Percentiles rank a stretch among this genome's conserved stretches.
phyloP scores from a whole-genome alignment of 306 rosid genomes.

The Urtica urens region DNA sequence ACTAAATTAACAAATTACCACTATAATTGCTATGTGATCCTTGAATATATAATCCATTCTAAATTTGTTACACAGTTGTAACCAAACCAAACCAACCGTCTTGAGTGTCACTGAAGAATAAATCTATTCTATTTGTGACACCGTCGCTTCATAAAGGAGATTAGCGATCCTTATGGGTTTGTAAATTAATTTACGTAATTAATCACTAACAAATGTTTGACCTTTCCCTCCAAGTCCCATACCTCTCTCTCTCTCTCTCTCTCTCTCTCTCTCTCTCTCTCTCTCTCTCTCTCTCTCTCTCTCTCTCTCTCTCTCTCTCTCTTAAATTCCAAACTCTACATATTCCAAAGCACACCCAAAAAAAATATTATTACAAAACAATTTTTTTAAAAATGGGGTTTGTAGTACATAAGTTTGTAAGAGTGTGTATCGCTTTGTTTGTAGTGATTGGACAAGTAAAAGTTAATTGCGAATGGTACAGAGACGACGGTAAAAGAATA shows the following conservation, averaged over 20 bases:
- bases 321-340: background rate
- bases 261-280: background rate
- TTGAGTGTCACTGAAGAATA: background rate
- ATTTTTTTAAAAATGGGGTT: slow-evolving; percentile 8
- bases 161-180: background rate
- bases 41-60: too few relatives aligned
- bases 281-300: background rate
- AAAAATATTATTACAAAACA: too few relatives aligned
- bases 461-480: slow-evolving; percentile 21
- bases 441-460: slow-evolving; percentile 12
- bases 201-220: background rate
- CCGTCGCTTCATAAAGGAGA: too few relatives aligned
- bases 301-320: background rate
- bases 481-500: slow-evolving; percentile 1
- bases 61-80: too few relatives aligned
- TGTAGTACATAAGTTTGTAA: slow-evolving; percentile 1
- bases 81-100: background rate
- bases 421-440: slow-evolving; percentile 13
- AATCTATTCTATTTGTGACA: background rate
- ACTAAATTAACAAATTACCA: too few relatives aligned
- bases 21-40: too few relatives aligned
- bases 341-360: too few relatives aligned
- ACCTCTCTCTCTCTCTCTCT: background rate
- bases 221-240: slow-evolving; percentile 1
- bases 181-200: background rate